Base-by-base conservation (phyloP, 1,284 basidiomycete genomes). In the Ustilago bromivora region DNA sequence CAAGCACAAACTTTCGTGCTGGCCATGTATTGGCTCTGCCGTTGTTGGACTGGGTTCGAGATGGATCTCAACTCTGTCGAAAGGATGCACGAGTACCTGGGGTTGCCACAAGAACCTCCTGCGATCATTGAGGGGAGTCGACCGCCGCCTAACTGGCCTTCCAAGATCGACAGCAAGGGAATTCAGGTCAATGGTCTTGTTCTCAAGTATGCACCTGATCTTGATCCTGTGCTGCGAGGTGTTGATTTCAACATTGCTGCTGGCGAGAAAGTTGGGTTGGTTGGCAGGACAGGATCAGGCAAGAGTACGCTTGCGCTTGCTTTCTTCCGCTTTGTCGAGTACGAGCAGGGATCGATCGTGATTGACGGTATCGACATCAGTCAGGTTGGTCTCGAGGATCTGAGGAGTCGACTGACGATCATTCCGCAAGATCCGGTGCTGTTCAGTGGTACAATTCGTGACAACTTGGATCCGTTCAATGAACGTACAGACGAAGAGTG, bases 241-340 rank as follows among this genome's bases (percentile, higher is more conserved):
- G 87, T 90, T 10, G 85, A 85, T 8, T 89, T 90, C 76, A 84
- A 79, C 6, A 88, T 90, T 43, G 84, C 88, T 63, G 88, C 92
- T 5, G 92, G 93, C 2, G 90, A 93, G 84, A 93, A 94, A 86
- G 90, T 96, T 63, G 96, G 95, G 28, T 92, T 98, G 68, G 90
- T 98, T 4, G 95, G 92, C 9, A 87, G 88, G 15, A 89, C 89
- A 0, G 88, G 88, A 40, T 84, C 82, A 28, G 87, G 87, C 32
- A 87, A 87, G 72, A 84, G 82, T 11, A 87, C 87, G 13, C 59
- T 83, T 17, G 76, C 79, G 9, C 57, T 69, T 6, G 71, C 77
- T 0, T 77, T 82, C 61, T 80, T 83, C 71, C 77, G 83, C 34
- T 77, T 82, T 58, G 69, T 83, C 31, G 71, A 88, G 52, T 61